These are phyloP conservation scores for Cercophora samala DNA, from an alignment of 495 filamentous ascomycete genomes.

Conservation along the genomic window DNA sequence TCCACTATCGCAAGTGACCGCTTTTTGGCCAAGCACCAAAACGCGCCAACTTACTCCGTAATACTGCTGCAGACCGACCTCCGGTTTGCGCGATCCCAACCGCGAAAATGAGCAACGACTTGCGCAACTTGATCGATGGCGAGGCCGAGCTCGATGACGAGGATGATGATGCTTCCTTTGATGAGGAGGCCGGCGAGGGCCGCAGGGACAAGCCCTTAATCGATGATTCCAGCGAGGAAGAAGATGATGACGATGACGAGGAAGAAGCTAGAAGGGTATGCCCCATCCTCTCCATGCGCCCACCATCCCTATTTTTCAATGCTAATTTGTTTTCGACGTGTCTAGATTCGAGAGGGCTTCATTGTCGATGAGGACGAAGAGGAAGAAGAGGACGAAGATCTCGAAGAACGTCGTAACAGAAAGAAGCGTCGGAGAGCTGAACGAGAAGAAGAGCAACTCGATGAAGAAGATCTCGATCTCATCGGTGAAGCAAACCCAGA, in stretches of 20 bases:
- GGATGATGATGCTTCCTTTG: slow-evolving; percentile 78
- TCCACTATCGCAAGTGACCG: neutral
- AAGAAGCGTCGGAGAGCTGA: slow-evolving; percentile 70
- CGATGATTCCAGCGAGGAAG: slow-evolving; percentile 90
- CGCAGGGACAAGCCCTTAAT: slow-evolving; percentile 39
- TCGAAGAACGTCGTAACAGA: slow-evolving; percentile 57
- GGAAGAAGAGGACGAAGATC: slow-evolving; percentile 63
- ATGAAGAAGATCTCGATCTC: slow-evolving; percentile 94
- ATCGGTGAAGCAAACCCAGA: slow-evolving; percentile 76
- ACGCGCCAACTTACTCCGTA: neutral
- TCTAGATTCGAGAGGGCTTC: slow-evolving; percentile 84
- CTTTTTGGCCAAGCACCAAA: neutral
- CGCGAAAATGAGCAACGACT: slow-evolving; percentile 58
- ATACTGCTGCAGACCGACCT: neutral
- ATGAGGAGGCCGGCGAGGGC: slow-evolving; percentile 72
- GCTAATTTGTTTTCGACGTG: neutral
- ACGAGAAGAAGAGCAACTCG: slow-evolving; percentile 76
- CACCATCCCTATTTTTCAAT: neutral
- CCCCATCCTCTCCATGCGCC: neutral
- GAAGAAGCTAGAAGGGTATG: slow-evolving; percentile 61
- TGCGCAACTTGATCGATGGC: slow-evolving; percentile 74
- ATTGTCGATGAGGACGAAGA: slow-evolving; percentile 94
- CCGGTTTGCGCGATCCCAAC: slow-evolving; percentile 3
- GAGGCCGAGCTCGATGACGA: slow-evolving; percentile 92
- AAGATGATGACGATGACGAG: slow-evolving; percentile 94